Percentiles rank a stretch among this genome's conserved stretches.
These are phyloP conservation scores for Cavenderia fasciculata DNA, from an alignment of 78 protist species.

Conservation along the genomic window DNA sequence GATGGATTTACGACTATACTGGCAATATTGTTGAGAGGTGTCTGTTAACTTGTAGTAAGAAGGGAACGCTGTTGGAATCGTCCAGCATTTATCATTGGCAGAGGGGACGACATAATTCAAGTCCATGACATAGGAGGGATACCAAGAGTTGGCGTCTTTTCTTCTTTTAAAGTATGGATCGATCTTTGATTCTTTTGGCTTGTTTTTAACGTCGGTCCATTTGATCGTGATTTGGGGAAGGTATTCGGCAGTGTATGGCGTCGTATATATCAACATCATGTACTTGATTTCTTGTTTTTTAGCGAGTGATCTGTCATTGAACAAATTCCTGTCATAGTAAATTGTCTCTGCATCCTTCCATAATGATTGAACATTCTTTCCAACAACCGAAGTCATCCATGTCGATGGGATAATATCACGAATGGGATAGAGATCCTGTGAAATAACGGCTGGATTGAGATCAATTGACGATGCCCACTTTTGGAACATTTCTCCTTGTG, in stretches of 20 bases:
- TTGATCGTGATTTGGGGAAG: too few relatives aligned
- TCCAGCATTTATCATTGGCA: background rate
- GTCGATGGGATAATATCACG: background rate
- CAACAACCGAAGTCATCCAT: background rate
- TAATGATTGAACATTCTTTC: background rate
- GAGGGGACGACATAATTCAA: background rate
- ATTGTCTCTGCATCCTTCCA: background rate
- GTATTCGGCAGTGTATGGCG: too few relatives aligned
- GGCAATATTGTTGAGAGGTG: background rate
- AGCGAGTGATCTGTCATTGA: background rate
- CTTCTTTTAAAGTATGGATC: background rate
- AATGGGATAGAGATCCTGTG: background rate
- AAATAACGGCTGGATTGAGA: slow-evolving; percentile 3
- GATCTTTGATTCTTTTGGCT: background rate
- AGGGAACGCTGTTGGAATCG: background rate
- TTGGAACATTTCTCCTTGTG: background rate
- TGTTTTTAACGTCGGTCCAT: background rate
- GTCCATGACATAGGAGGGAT: too few relatives aligned
- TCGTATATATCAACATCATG: background rate
- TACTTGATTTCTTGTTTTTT: background rate
- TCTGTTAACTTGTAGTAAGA: background rate
- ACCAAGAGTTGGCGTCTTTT: too few relatives aligned
- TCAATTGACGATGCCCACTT: slow-evolving; percentile 7
- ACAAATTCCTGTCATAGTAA: background rate
- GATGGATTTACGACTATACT: background rate